Evolutionary conservation across 495 filamentous ascomycete species (phyloP), one percentile per base, ranked within the genome.

Genomic region (Alectoria sarmentosa): DNA sequence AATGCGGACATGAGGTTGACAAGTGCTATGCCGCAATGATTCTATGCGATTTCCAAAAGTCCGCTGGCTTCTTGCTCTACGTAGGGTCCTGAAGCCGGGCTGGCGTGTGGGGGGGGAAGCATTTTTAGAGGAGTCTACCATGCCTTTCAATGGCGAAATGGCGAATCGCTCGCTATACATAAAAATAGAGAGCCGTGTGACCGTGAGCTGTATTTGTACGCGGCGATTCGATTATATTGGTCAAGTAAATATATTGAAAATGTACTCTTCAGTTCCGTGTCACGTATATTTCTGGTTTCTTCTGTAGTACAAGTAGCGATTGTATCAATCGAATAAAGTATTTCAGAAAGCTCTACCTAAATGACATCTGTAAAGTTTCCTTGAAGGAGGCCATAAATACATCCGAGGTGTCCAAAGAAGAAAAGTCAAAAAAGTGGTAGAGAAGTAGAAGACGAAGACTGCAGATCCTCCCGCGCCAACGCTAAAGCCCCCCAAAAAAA

Each of bases 401-500:
- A n/a, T n/a, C n/a, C n/a, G n/a, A n/a, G n/a, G n/a, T n/a, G n/a
- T n/a, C n/a, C n/a, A n/a, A n/a, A n/a, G n/a, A 17, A 2, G 39
- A 41, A 13, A 41, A 41, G 39, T n/a, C n/a, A n/a, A 41, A 41
- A 41, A 41, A 41, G 13, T 14, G 14, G 39, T 2, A 41, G 13
- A 17, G 41, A n/a, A 48, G 13, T 2, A 15, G 19, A n/a, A 6
- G 48, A 15, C 4, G 4, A 44, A n/a, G 17, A n/a, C 10, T 11
- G 7, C 13, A 6, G 15, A 30, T 4, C 5, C 28, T 21, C 19
- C 52, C 4, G 38, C 62, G 62, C 62, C 62, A 63, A 58, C 62
- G 62, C 62, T 63, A 58, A 46, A 58, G 21, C 42, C 61, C 49
- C 3, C 6, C 14, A 32, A 13, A 56, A 42, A n/a, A 23, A 46